A percentile compares a stretch with the other conserved stretches of the same genome.
Evolutionary conservation across 2,329 filamentous ascomycete species (phyloP).

Genomic region (Penicillium expansum): DNA sequence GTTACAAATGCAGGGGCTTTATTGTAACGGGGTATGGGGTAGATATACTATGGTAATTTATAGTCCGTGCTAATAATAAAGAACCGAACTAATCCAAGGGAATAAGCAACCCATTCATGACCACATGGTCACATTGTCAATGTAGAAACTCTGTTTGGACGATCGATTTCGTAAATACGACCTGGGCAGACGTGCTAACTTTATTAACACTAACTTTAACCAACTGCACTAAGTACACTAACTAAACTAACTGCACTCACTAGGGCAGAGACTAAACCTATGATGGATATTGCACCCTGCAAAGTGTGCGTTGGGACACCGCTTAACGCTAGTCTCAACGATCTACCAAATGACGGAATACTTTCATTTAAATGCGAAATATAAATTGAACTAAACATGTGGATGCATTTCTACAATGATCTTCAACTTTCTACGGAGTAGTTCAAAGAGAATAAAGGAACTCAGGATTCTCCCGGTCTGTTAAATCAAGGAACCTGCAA

Average conservation of each 20-base stretch:
- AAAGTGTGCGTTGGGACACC: constrained; percentile 1
- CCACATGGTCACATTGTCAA: not conserved
- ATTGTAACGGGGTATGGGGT: not conserved
- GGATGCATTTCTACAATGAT: not conserved
- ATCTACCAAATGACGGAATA: not conserved
- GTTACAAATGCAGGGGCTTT: constrained; percentile 18
- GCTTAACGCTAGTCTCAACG: not conserved
- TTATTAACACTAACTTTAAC: not conserved
- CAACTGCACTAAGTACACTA: not conserved
- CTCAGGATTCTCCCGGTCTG: constrained; percentile 63
- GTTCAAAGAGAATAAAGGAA: constrained; percentile 55
- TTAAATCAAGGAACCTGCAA: constrained; percentile 57
- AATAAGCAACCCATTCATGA: too few species aligned
- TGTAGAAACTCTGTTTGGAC: not conserved
- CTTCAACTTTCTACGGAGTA: not conserved
- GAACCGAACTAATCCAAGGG: not conserved
- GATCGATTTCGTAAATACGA: not conserved
- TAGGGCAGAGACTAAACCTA: not conserved
- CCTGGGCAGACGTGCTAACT: too few species aligned
- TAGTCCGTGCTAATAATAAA: constrained; percentile 1
- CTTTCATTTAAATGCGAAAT: too few species aligned
- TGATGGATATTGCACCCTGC: not conserved
- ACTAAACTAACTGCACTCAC: not conserved
- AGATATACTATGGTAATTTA: not conserved
- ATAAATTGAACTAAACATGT: not conserved